A percentile compares a stretch with the other conserved stretches of the same genome.
Evolutionary conservation across 495 filamentous ascomycete genomes (phyloP).

Genomic region (Saxophila tyrrhenica): DNA sequence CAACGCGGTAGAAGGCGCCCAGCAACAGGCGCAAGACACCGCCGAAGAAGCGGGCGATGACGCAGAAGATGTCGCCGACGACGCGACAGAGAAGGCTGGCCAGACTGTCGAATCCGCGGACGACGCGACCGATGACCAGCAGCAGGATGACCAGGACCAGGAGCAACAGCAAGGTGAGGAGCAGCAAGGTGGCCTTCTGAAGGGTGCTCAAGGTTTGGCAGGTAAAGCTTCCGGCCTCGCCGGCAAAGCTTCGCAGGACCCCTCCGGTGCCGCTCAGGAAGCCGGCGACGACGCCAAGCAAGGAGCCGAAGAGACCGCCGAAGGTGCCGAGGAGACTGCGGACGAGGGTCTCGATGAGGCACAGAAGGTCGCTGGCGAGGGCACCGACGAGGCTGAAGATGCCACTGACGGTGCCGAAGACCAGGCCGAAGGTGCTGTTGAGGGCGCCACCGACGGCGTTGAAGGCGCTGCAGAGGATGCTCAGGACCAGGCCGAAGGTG

Average conservation of each 20-base stretch:
- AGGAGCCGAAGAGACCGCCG: conserved; percentile 22
- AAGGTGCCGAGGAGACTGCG: conserved; percentile 17
- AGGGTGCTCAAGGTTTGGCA: conserved; percentile 16
- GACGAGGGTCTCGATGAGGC: conserved; percentile 20
- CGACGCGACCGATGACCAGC: conserved; percentile 12
- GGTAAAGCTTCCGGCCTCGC: conserved; percentile 21
- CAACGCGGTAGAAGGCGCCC: conserved; percentile 18
- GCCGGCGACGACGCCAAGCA: conserved; percentile 19
- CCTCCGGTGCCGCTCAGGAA: conserved; percentile 24
- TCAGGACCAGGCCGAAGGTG: conserved; percentile 17
- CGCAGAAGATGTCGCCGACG: conserved; percentile 20
- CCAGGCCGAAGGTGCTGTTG: conserved; percentile 16
- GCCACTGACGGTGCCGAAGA: conserved; percentile 14
- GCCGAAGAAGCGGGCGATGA: conserved; percentile 20
- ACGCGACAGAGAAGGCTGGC: conserved; percentile 18
- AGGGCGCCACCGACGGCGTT: conserved; percentile 23
- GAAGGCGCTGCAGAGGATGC: conserved; percentile 12
- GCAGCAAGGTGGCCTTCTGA: conserved; percentile 14
- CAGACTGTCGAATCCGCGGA: conserved; percentile 13
- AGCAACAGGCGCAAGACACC: conserved; percentile 24
- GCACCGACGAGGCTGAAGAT: conserved; percentile 18
- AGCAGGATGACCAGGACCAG: neutral
- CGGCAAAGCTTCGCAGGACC: conserved; percentile 22
- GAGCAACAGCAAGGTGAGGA: conserved; percentile 10
- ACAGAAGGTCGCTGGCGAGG: conserved; percentile 21